Percentiles rank a stretch among this genome's conserved stretches.
Evolutionary conservation across 306 rosid species (phyloP).

Genomic region (Argentina anserina): DNA sequence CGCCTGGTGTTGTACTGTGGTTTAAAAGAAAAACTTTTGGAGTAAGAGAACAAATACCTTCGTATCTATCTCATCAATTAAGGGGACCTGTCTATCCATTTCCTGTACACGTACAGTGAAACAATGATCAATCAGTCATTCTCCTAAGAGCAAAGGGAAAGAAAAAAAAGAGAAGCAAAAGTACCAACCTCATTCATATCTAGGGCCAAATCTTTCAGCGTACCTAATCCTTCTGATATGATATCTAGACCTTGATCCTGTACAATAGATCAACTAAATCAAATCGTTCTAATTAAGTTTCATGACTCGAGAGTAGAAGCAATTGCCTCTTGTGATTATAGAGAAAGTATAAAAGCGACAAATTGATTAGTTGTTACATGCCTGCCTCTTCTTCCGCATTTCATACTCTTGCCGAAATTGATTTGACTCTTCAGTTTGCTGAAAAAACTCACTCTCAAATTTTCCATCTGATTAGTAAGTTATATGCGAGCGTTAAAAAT

Average conservation of each 20-base stretch:
- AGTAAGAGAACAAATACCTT: conserved; percentile 42
- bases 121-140: conserved; percentile 21
- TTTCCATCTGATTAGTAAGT: conserved; percentile 39
- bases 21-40: conserved; percentile 4
- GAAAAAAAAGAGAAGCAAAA: conserved; percentile 14
- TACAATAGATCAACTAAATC: conserved; percentile 19
- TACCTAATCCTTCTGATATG: conserved; percentile 88
- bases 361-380: conserved; percentile 33
- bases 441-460: conserved; percentile 44
- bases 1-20: conserved; percentile 6
- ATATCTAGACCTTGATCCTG: conserved; percentile 87
- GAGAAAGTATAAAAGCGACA: conserved; percentile 4
- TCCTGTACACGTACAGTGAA: conserved; percentile 63
- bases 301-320: neutral
- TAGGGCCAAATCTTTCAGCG: conserved; percentile 62
- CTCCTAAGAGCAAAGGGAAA: neutral
- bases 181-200: conserved; percentile 85
- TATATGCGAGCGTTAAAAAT: conserved; percentile 1
- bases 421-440: conserved; percentile 64
- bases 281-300: conserved; percentile 8
- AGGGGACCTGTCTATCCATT: conserved; percentile 79
- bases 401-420: conserved; percentile 76
- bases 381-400: conserved; percentile 86
- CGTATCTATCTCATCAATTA: conserved; percentile 76
- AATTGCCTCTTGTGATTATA: neutral